phyloP scores from a whole-genome alignment of 2,329 filamentous ascomycete species.

The Verticillium alfalfae region DNA sequence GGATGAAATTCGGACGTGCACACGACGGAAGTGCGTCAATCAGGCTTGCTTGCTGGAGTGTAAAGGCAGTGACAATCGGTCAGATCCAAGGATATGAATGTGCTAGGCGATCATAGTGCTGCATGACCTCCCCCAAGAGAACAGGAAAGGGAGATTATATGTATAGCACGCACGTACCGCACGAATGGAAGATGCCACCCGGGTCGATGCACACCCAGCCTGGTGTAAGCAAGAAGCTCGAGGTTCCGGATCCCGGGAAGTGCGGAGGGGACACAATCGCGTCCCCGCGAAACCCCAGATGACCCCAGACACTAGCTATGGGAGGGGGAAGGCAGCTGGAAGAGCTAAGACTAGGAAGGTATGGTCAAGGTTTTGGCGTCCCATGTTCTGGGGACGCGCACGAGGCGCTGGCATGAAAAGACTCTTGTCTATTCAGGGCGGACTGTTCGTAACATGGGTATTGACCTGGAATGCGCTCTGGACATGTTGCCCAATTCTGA shows the following conservation, averaged over 20 bases:
- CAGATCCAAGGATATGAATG: not conserved
- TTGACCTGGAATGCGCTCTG: not conserved
- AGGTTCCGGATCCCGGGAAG: not conserved
- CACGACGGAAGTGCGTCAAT: not conserved
- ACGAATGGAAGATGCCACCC: not conserved
- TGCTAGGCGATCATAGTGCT: not conserved
- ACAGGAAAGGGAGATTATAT: not conserved
- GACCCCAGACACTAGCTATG: not conserved
- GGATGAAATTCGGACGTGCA: not conserved
- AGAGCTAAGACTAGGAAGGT: not conserved
- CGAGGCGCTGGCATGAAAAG: not conserved
- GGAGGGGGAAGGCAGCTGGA: not conserved
- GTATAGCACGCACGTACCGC: not conserved
- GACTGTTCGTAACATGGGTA: not conserved
- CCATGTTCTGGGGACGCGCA: not conserved
- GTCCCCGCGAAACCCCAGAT: not conserved
- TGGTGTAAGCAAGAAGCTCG: not conserved
- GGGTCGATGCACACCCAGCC: not conserved
- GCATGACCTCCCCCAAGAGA: not conserved
- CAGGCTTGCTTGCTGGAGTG: not conserved
- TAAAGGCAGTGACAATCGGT: not conserved
- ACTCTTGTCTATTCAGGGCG: not conserved
- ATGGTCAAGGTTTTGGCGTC: not conserved
- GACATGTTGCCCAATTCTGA: no score
- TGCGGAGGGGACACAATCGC: not conserved